Evolutionary conservation across 169 alveolate species (phyloP), one percentile per base, ranked within the genome.

Genomic region (Ichthyophthirius multifiliis): DNA sequence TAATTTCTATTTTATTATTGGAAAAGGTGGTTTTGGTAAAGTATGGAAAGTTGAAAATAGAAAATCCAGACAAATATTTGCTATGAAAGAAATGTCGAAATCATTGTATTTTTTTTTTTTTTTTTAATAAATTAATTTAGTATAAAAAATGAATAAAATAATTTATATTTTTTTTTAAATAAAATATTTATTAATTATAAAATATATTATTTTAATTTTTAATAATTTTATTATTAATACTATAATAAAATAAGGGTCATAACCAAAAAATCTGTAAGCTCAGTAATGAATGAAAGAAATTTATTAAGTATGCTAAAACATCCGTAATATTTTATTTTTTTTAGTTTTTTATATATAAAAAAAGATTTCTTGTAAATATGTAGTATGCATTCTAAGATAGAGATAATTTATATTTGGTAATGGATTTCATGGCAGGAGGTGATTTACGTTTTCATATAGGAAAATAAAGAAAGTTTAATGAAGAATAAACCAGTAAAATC

Each of bases 21-120:
- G 95, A 9, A 81, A 82, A 74, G 95, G 95, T 32, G 94, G 94
- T 45, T 91, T 91, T 79, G 96, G 96, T 20, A 88, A 86, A 71
- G 84, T 86, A 1, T 88, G 93, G 93, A 88, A 87, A 64, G 92
- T 87, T 4, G 88, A 77, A 37, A 43, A 78, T 23, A 87, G 83
- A 64, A 87, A 78, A 47, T 74, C 89, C 9, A 75, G 83, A 27
- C 27, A 83, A 39, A 32, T 78, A 3, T 87, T 48, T 62, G 93
- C 93, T 15, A 75, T 88, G 86, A 88, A 88, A 55, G 90, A 83
- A 37, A 84, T 88, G 89, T 82, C 92, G 6, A 86, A 86, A 43
- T 73, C 91, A 15, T 31, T 85, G 64, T 82, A 82, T 12, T 55
- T 82, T 43, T 20, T 83, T 13, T 41, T 41, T 9, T 9, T 9